phyloP scores from a whole-genome alignment of 306 rosid genomes.

The Lotus japonicus region DNA sequence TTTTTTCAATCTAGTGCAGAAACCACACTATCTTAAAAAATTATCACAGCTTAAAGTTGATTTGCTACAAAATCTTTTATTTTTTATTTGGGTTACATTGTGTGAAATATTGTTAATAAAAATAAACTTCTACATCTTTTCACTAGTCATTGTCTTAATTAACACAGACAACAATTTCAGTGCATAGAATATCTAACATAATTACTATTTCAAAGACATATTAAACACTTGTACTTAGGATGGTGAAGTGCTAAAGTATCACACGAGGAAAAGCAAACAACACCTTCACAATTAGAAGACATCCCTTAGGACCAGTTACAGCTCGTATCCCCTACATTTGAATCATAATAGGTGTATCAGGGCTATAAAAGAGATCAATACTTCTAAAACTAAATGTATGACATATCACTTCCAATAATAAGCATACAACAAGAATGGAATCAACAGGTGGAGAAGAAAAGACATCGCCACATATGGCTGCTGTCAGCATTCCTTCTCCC shows the following conservation, averaged over 20 bases:
- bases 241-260: slow-evolving; percentile 14
- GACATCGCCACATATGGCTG: slow-evolving; percentile 93
- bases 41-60: too few relatives aligned
- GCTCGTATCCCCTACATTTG: slow-evolving; percentile 84
- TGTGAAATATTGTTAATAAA: background rate
- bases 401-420: slow-evolving; percentile 13
- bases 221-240: slow-evolving; percentile 6
- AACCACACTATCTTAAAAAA: too few relatives aligned
- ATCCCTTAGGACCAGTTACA: slow-evolving; percentile 89
- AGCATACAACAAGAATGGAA: slow-evolving; percentile 72
- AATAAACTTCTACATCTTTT: background rate
- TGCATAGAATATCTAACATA: background rate
- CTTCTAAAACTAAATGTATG: slow-evolving; percentile 13
- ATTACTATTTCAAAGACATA: background rate
- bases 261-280: slow-evolving; percentile 2
- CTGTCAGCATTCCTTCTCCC: slow-evolving; percentile 98
- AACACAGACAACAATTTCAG: background rate
- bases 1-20: too few relatives aligned
- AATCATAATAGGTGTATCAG: slow-evolving; percentile 27
- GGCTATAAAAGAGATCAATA: slow-evolving; percentile 9
- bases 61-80: too few relatives aligned
- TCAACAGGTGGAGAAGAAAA: slow-evolving; percentile 89
- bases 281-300: slow-evolving; percentile 96
- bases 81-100: too few relatives aligned
- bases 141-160: background rate